These are phyloP conservation scores for Dendryphion nanum DNA, from an alignment of 2,329 filamentous ascomycete species.

Conservation along the genomic window DNA sequence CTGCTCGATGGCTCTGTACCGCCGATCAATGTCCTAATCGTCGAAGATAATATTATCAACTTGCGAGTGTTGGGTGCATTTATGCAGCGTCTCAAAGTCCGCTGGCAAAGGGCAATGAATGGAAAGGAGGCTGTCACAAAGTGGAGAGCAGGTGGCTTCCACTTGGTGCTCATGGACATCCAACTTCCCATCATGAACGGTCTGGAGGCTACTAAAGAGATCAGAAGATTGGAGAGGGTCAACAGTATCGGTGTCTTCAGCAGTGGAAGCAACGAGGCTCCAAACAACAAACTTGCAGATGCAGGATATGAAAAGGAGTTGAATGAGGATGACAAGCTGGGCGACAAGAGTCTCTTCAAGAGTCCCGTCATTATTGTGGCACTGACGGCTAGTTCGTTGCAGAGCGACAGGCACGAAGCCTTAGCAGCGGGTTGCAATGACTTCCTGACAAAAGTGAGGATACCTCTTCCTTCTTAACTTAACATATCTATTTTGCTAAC, in stretches of 20 bases:
- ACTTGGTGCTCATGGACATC: constrained; percentile 97
- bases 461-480: neutral
- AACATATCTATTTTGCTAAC: neutral
- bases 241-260: constrained; percentile 92
- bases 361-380: constrained; percentile 97
- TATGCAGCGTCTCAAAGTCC: constrained; percentile 91
- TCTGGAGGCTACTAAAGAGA: constrained; percentile 91
- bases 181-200: constrained; percentile 97
- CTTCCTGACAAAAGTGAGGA: constrained; percentile 87
- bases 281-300: constrained; percentile 38
- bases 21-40: constrained; percentile 94
- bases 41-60: constrained; percentile 99
- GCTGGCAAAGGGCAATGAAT: constrained; percentile 97
- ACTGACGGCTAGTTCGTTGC: constrained; percentile 87
- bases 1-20: constrained; percentile 77
- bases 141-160: constrained; percentile 90
- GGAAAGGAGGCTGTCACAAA: constrained; percentile 89
- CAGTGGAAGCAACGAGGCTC: constrained; percentile 46
- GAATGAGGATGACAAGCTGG: constrained; percentile 66
- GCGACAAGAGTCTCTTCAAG: constrained; percentile 73
- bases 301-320: constrained; percentile 33
- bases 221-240: constrained; percentile 80
- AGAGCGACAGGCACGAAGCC: constrained; percentile 93
- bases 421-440: constrained; percentile 96
- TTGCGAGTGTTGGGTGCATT: constrained; percentile 90